Evolutionary conservation across 345 rosid species (phyloP).

Genomic region (Salix udensis): DNA sequence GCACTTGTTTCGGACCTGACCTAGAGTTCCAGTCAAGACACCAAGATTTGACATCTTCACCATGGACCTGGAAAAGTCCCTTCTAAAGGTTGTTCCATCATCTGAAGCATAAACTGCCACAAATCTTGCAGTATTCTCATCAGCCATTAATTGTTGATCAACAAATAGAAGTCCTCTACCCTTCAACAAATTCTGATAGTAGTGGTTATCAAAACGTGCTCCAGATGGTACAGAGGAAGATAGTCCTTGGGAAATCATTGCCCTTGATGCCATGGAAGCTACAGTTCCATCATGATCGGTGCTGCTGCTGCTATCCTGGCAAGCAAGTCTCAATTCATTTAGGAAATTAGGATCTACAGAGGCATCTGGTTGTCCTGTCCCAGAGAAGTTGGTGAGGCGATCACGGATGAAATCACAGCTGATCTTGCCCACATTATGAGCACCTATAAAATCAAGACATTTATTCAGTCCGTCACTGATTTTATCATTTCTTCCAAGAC

Average conservation of each 20-base stretch:
- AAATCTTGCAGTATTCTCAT: slow-evolving; percentile 35
- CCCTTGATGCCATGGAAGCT: slow-evolving; percentile 10
- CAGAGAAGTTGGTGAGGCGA: slow-evolving; percentile 37
- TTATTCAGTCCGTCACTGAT: not conserved
- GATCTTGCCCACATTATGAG: slow-evolving; percentile 41
- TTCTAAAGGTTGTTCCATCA: slow-evolving; percentile 35
- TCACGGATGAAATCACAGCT: slow-evolving; percentile 37
- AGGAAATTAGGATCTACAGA: slow-evolving; percentile 35
- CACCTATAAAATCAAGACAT: slow-evolving; percentile 29
- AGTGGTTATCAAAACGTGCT: slow-evolving; percentile 36
- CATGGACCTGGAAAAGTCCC: slow-evolving; percentile 42
- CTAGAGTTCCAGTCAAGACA: slow-evolving; percentile 33
- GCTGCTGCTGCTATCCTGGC: slow-evolving; percentile 18
- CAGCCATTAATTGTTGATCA: slow-evolving; percentile 52
- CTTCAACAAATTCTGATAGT: slow-evolving; percentile 33
- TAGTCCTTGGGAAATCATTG: slow-evolving; percentile 9
- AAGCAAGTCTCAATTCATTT: slow-evolving; percentile 25
- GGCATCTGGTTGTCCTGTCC: slow-evolving; percentile 42
- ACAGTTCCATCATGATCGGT: slow-evolving; percentile 6
- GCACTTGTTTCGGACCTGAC: slow-evolving; percentile 29
- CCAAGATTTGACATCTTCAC: slow-evolving; percentile 27
- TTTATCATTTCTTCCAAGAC: not conserved
- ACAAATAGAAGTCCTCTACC: slow-evolving; percentile 46
- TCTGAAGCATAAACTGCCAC: slow-evolving; percentile 34
- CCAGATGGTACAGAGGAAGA: slow-evolving; percentile 32